Base-by-base conservation (phyloP, 441 rosid species). In the Raphanus hybrid region DNA sequence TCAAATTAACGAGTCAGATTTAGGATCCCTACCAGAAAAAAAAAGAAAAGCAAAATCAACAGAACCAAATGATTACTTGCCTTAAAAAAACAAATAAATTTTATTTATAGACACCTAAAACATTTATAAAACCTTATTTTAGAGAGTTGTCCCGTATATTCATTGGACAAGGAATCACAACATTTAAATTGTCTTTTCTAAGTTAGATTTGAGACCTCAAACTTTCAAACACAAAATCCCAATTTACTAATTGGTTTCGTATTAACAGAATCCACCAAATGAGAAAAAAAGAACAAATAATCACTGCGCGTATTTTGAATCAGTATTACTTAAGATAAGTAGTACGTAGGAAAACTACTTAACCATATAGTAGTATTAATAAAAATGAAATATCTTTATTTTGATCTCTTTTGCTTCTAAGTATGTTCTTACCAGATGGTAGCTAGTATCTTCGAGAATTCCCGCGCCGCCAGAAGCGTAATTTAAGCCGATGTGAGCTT, bases 401-500 rank as follows among this genome's bases (percentile, higher is more conserved):
- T 23, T 15, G 16, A 23, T 39, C 10, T 4, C 11, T 45, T 4
- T 60, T 8, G 5, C 32, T 54, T 4, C 58, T 35, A 32, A 15
- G 60, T 60, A 8, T 1, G 1, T 66, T 12, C 43, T 43, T 70
- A 81, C 90, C 86, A 73, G 29, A 16, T 83, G 73, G 2, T 65
- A 50, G 73, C 87, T 86, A 12, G 84, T 76, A 26, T 86, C 83
- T 35, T 80, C 52, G 0, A 67, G 87, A 64, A 89, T 71, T 23
- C 93, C 91, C 1, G 84, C 80, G 9, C 76, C 82, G 23, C 87
- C 91, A 7, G 93, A 89, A 27, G 93, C 93, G 75, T 89, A 89
- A 65, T 89, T 85, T 8, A 89, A 66, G 18, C 93, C 93, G 70
- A 59, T 80, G 29, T 84, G 77, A 60, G 80, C 76, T 18, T 83